Evolutionary conservation across 768 basidiomycete species (phyloP).

Genomic region (Nidularia pulvinata): DNA sequence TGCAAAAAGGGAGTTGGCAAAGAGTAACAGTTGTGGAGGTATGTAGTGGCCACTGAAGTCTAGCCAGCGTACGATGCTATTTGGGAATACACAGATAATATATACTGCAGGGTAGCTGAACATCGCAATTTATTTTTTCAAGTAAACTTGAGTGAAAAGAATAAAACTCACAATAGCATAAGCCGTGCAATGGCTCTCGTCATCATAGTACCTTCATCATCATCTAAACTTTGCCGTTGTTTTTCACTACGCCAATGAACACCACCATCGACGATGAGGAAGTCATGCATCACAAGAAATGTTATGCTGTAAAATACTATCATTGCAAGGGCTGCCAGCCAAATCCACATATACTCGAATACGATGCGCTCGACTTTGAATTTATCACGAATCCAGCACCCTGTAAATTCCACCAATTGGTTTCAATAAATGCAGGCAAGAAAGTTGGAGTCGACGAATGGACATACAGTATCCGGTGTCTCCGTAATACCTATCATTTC

Average conservation of each 20-base stretch:
- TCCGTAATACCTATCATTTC: conserved; percentile 37
- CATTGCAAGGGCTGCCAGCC: conserved; percentile 41
- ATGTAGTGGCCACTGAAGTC: conserved; percentile 22
- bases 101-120: conserved; percentile 47
- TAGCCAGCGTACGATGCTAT: conserved; percentile 37
- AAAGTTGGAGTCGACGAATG: neutral
- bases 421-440: neutral
- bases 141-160: neutral
- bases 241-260: conserved; percentile 16
- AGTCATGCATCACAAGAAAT: conserved; percentile 36
- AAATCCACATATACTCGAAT: conserved; percentile 52
- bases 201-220: no score
- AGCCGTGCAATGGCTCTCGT: conserved; percentile 31
- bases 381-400: conserved; percentile 48
- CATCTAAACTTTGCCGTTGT: conserved; percentile 6
- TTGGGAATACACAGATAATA: conserved; percentile 36
- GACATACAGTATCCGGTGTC: conserved; percentile 36
- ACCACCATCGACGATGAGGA: conserved; percentile 28
- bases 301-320: conserved; percentile 42
- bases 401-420: conserved; percentile 16
- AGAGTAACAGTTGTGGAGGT: conserved; percentile 32
- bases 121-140: neutral
- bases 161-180: conserved; percentile 40
- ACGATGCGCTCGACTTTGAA: conserved; percentile 36
- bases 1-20: conserved; percentile 37